Evolutionary conservation across 2,329 filamentous ascomycete genomes (phyloP), one percentile per base, ranked within the genome.

Genomic region (Colletotrichum gigasporum): DNA sequence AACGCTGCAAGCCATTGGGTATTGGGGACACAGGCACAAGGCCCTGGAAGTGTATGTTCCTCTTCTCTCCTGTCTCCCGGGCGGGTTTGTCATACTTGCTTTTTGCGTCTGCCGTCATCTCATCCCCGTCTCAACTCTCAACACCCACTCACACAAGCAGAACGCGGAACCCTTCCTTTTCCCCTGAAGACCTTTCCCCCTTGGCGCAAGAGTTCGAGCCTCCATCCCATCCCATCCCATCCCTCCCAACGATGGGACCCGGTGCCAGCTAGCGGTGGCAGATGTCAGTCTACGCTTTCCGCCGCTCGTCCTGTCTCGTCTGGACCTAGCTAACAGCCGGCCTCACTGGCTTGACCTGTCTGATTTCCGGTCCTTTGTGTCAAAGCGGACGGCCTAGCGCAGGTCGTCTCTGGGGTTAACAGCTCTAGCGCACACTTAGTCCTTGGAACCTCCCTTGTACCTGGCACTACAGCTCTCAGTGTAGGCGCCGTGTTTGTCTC

Each of bases 361-460:
- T n/a, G 37, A 52, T 32, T 44, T 50, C 45, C 45, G n/a, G 32
- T 39, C 20, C 48, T 61, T 61, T 28, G 56, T 64, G 61, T 64
- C 61, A 54, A 64, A 64, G 56, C 61, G 61, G 48, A 30, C 28
- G 24, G 16, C 34, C 28, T 54, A 59, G 47, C 39, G 47, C 32
- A 32, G 11, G 45, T 28, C 39, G 47, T 53, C 47, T 41, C 47
- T 41, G 44, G 44, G 42, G 42, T 57, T 34, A 57, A 50, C 20
- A 26, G 11, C 34, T 50, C 52, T 62, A 50, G 59, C 44, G 59
- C 57, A 12, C 34, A 28, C 39, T 58, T 24, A 35, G 37, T 47
- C 39, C 60, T 39, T 52, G 45, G 39, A 53, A 59, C 41, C 14
- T 48, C 41, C 55, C 56, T 61, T 50, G 61, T 64, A 64, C 56